Evolutionary conservation across 495 filamentous ascomycete species (phyloP).

Genomic region (Glonium stellatum): DNA sequence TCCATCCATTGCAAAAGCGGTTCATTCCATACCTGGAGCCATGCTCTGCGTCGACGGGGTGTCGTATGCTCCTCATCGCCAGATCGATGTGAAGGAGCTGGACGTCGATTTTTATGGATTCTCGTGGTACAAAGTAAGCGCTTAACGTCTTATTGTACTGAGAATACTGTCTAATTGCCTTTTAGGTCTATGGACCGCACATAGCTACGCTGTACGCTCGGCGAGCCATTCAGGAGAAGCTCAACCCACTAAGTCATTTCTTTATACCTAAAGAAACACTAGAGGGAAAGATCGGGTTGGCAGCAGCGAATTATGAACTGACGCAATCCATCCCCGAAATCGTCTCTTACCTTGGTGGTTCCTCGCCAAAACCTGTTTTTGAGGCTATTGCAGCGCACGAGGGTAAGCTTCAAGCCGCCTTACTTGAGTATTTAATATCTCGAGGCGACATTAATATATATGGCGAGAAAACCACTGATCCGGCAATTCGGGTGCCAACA

Average conservation of each 20-base stretch:
- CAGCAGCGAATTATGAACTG: constrained; percentile 60
- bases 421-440: constrained; percentile 50
- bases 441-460: constrained; percentile 48
- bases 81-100: constrained; percentile 56
- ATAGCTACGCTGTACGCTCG: constrained; percentile 60
- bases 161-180: constrained; percentile 1
- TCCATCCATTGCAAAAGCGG: constrained; percentile 46
- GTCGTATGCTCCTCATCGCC: constrained; percentile 62
- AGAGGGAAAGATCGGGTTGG: constrained; percentile 57
- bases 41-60: constrained; percentile 56
- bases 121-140: constrained; percentile 60
- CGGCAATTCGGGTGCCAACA: constrained; percentile 50
- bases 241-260: constrained; percentile 55
- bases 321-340: constrained; percentile 52
- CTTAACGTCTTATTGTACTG: background rate
- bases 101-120: constrained; percentile 71
- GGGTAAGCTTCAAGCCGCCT: constrained; percentile 46
- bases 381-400: constrained; percentile 51
- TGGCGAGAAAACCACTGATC: constrained; percentile 45
- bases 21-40: constrained; percentile 45
- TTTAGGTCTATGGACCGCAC: constrained; percentile 62
- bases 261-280: constrained; percentile 56
- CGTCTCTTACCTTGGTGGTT: constrained; percentile 47
- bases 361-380: constrained; percentile 35
- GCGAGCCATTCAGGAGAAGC: constrained; percentile 40